These are phyloP conservation scores for Russula abietina DNA, from an alignment of 768 basidiomycete species.

Conservation along the genomic window DNA sequence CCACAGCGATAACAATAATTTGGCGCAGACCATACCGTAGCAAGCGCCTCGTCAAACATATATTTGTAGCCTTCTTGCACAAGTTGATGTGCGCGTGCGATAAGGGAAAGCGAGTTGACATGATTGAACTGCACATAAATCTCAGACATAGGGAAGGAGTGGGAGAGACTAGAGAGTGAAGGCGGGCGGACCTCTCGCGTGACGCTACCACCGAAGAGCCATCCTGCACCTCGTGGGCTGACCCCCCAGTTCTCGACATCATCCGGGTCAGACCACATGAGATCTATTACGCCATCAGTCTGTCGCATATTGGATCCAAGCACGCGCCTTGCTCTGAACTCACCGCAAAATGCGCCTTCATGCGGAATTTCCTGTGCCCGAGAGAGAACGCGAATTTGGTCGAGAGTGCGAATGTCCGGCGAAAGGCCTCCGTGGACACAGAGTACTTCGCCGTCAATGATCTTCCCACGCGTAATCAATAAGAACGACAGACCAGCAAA, in stretches of 20 bases:
- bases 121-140: constrained; percentile 69
- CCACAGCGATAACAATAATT: constrained; percentile 86
- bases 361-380: constrained; percentile 98
- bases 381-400: constrained; percentile 88
- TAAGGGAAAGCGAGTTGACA: constrained; percentile 78
- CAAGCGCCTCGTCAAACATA: constrained; percentile 91
- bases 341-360: constrained; percentile 96
- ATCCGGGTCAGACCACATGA: constrained; percentile 99
- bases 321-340: constrained; percentile 24
- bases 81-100: constrained; percentile 94
- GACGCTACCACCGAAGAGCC: constrained; percentile 85
- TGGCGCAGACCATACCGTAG: constrained; percentile 90
- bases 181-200: constrained; percentile 61
- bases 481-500: neutral
- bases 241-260: constrained; percentile 96
- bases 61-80: constrained; percentile 96
- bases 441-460: constrained; percentile 86
- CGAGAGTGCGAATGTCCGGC: constrained; percentile 90
- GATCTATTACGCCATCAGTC: constrained; percentile 43
- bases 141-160: neutral
- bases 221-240: constrained; percentile 92
- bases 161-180: neutral
- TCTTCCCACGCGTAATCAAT: constrained; percentile 41
- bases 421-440: constrained; percentile 97
- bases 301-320: neutral